A percentile compares a stretch with the other conserved stretches of the same genome.
Conservation (phyloP, 345 rosid genomes). For the Melaleuca alternifolia region DNA sequence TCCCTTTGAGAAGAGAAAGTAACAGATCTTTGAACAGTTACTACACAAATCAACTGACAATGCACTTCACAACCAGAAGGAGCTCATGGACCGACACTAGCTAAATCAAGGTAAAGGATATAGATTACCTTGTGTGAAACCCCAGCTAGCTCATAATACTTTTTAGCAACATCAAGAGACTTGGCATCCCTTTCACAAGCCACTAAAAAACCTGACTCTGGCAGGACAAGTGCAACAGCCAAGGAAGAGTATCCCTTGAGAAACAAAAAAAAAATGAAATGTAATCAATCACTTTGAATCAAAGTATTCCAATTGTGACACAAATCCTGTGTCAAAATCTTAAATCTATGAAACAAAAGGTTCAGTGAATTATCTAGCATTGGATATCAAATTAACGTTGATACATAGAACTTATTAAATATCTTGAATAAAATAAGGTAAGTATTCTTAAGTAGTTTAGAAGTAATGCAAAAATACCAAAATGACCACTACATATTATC, state of each 20-base stretch:
- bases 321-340: neutral
- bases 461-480: neutral
- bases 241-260: conserved; percentile 84
- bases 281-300: neutral
- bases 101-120: neutral
- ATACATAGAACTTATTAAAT: neutral
- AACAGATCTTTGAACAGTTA: neutral
- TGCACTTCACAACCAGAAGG: neutral
- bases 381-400: neutral
- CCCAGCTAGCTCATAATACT: conserved; percentile 70
- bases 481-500: neutral
- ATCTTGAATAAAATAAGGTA: neutral
- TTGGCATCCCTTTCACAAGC: conserved; percentile 82
- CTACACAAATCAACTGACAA: neutral
- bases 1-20: neutral
- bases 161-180: conserved; percentile 66
- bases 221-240: conserved; percentile 76
- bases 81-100: neutral
- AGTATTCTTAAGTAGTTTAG: neutral
- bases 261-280: neutral
- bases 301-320: neutral
- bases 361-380: neutral
- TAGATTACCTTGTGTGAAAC: conserved; percentile 62
- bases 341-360: neutral
- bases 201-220: conserved; percentile 71